Conservation (phyloP, 495 filamentous ascomycete species). For the Apiosordaria backusii region DNA sequence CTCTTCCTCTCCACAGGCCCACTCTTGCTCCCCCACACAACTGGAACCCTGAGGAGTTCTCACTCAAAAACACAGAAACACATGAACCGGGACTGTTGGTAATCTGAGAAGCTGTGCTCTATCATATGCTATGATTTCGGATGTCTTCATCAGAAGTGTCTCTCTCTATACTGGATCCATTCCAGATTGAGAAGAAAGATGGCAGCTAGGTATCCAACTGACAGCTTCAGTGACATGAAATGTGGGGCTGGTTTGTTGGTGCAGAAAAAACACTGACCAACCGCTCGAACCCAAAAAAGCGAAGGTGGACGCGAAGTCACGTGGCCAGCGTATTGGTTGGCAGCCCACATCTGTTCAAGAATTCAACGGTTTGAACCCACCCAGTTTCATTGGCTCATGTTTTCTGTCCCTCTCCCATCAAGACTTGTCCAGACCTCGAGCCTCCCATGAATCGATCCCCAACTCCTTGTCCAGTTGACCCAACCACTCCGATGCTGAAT, state of each 20-base stretch:
- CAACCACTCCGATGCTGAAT: neutral
- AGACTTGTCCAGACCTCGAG: neutral
- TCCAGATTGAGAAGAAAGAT: too few relatives aligned
- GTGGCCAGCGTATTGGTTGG: constrained; percentile 13
- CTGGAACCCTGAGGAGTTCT: neutral
- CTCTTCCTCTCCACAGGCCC: neutral
- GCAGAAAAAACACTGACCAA: constrained; percentile 9
- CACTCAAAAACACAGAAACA: neutral
- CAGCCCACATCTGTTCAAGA: neutral
- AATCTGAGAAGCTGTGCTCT: too few relatives aligned
- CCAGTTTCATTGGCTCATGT: too few relatives aligned
- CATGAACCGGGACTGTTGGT: neutral
- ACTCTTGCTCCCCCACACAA: neutral
- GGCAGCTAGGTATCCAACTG: too few relatives aligned
- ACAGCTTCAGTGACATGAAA: neutral
- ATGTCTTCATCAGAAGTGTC: too few relatives aligned
- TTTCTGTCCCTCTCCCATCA: too few relatives aligned
- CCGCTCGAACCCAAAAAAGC: constrained; percentile 7
- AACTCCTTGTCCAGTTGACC: constrained; percentile 13
- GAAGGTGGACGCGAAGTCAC: constrained; percentile 26
- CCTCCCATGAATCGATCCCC: constrained; percentile 6
- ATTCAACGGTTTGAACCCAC: too few relatives aligned
- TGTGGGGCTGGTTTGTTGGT: neutral
- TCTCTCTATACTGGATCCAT: too few relatives aligned
- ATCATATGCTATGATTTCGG: too few relatives aligned